phyloP scores from a whole-genome alignment of 495 filamentous ascomycete genomes.

The Talaromyces nanjingensis region DNA sequence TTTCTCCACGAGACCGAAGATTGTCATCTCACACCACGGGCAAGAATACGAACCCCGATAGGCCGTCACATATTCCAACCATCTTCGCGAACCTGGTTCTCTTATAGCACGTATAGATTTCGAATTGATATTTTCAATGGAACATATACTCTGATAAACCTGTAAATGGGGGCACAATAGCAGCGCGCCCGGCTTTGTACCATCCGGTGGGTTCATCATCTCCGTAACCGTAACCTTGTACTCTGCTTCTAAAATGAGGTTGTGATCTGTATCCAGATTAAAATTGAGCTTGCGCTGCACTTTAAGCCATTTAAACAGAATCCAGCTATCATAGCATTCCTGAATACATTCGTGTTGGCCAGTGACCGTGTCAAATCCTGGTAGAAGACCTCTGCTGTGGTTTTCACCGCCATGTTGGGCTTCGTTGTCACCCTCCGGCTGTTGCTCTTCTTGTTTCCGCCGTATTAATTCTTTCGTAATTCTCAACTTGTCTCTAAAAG shows the following conservation, averaged over 20 bases:
- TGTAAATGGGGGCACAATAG: neutral
- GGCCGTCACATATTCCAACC: no score
- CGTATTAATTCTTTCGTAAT: neutral
- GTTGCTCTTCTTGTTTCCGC: neutral
- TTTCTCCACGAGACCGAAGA: neutral
- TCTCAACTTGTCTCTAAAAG: neutral
- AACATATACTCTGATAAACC: no score
- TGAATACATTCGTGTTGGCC: neutral
- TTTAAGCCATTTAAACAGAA: neutral
- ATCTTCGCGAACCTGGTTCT: no score
- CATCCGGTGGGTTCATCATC: neutral
- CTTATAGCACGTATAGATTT: no score
- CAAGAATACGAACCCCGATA: neutral
- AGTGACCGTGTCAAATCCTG: neutral
- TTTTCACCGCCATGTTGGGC: no score
- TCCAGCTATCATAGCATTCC: neutral
- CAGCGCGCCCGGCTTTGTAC: neutral
- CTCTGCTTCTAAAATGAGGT: neutral
- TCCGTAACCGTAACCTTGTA: neutral
- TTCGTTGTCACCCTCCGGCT: neutral
- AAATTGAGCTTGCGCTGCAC: neutral
- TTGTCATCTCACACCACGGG: neutral
- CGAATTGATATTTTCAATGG: no score
- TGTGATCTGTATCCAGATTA: neutral
- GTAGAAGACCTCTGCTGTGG: neutral